Evolutionary conservation across 768 basidiomycete genomes (phyloP).

Genomic region (Phlegmacium glaucopus): DNA sequence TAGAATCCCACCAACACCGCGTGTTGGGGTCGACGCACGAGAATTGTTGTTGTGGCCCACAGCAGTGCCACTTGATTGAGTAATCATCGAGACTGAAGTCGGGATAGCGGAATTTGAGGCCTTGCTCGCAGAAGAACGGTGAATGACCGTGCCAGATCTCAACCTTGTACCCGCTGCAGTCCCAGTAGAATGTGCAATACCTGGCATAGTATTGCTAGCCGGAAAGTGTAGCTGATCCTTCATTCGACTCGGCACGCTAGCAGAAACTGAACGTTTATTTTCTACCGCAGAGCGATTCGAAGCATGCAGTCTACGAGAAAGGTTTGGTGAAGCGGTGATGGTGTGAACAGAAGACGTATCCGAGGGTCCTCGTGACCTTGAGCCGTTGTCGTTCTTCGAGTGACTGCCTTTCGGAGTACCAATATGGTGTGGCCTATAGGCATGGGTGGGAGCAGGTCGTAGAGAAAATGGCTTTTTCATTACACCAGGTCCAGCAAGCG

Average conservation of each 20-base stretch:
- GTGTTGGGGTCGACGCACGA: slow-evolving; percentile 10
- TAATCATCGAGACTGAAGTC: not conserved
- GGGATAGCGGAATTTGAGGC: not conserved
- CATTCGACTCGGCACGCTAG: slow-evolving; percentile 11
- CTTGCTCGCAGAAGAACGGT: slow-evolving; percentile 13
- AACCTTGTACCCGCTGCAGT: slow-evolving; percentile 11
- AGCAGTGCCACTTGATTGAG: slow-evolving; percentile 2
- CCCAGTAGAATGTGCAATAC: slow-evolving; percentile 14
- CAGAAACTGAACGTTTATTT: slow-evolving; percentile 19
- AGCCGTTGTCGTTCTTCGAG: slow-evolving; percentile 13
- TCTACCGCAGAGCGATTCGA: slow-evolving; percentile 4
- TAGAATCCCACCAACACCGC: slow-evolving; percentile 48
- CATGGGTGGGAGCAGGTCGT: slow-evolving; percentile 38
- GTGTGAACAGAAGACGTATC: slow-evolving; percentile 52
- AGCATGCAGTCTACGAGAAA: slow-evolving; percentile 11
- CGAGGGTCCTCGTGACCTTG: slow-evolving; percentile 39
- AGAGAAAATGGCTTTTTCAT: slow-evolving; percentile 45
- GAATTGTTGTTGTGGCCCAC: not conserved
- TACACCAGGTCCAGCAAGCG: slow-evolving; percentile 24
- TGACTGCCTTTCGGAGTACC: slow-evolving; percentile 2
- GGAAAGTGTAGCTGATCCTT: slow-evolving; percentile 19
- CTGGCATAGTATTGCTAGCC: slow-evolving; percentile 31
- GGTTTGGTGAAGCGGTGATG: slow-evolving; percentile 31
- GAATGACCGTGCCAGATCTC: slow-evolving; percentile 17
- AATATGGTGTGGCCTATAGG: slow-evolving; percentile 20